phyloP scores from a whole-genome alignment of 164 flowering plant species.

The Cinnamomum chago region DNA sequence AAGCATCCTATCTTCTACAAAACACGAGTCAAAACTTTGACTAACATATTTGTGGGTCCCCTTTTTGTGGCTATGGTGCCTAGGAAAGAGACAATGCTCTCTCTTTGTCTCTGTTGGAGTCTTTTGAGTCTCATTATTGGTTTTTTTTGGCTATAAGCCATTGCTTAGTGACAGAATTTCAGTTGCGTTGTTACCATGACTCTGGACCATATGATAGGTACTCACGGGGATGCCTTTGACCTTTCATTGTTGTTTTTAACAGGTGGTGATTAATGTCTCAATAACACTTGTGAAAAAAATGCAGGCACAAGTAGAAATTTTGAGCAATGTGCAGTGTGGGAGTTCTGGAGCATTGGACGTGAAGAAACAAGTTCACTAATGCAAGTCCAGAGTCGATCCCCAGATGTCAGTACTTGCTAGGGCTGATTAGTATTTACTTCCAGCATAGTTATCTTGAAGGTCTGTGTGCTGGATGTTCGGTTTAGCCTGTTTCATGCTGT shows the following conservation, averaged over 20 bases:
- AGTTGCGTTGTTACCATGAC: background rate
- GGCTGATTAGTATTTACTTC: no score
- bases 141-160: no score
- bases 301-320: background rate
- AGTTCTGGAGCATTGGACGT: background rate
- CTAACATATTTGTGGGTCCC: background rate
- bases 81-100: no score
- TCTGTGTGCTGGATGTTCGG: no score
- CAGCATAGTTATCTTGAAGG: no score
- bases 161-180: no score
- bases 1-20: constrained; percentile 76
- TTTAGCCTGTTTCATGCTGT: no score
- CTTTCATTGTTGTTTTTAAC: background rate
- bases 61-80: no score
- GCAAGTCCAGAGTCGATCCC: background rate
- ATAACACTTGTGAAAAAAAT: background rate
- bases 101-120: no score
- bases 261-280: background rate
- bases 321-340: background rate
- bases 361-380: background rate
- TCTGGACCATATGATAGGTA: no score
- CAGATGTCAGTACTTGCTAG: background rate
- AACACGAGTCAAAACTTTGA: constrained; percentile 19
- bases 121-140: no score
- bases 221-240: no score